Base-by-base conservation (phyloP, 495 filamentous ascomycete genomes). In the Cercophora newfieldiana region DNA sequence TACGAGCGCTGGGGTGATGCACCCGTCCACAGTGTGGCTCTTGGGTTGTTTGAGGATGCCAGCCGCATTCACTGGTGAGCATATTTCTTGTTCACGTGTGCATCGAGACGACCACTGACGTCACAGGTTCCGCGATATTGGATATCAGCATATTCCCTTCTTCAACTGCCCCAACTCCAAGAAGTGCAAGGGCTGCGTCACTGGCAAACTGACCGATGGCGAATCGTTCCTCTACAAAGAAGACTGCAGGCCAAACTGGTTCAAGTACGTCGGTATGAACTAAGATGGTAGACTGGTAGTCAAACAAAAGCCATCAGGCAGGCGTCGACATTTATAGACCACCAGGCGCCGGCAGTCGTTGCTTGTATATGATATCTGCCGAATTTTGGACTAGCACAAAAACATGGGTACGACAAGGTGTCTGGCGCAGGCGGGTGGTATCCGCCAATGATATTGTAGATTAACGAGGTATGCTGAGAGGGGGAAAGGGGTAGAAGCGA, bases 1-100 rank as follows among this genome's bases (percentile, higher is more conserved):
- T 99, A 99, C 72, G 96, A 99, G 81, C 82, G 96, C 61, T 99
- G 96, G 96, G 96, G 96, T 19, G 96, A 99, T 82, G 96, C 96
- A 16, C 96, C 96, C 0, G 96, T 99, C 56, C 96, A 99, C 79
- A 94, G 90, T 49, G 92, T 99, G 70, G 95, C 91, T n/a, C 72
- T 99, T 61, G 96, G 92, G 24, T 75, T 99, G 51, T 97, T 99
- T 77, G 96, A 94, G 68, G 93, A 99, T 77, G 82, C 86, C 66
- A 87, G 85, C 75, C 93, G 92, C 76, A 90, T 99, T 63, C 96
- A 99, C 79, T 99, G 96, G 96, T 97, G 80, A 29, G 90, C 84
- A 19, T 51, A 29, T 19, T 25, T 56, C 49, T 26, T 16, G 25
- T 56, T 26, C 19, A 19, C n/a, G n/a, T n/a, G n/a, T 25, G 2